Evolutionary conservation across 2,329 filamentous ascomycete genomes (phyloP), one percentile per base, ranked within the genome.

Genomic region (Zymoseptoria ardabiliae): DNA sequence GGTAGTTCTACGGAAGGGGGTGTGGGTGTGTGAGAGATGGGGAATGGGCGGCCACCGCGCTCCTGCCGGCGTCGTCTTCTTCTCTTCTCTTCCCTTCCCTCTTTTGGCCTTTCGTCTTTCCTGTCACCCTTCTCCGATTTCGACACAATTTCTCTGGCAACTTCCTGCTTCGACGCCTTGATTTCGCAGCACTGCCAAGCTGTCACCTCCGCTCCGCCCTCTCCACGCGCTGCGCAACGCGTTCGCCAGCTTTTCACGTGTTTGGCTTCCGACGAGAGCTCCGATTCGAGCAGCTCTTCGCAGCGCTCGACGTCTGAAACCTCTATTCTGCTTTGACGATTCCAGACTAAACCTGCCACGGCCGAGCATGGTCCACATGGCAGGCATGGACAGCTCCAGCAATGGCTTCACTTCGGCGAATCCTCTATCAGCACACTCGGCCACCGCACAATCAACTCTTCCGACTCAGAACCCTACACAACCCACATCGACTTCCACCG

Each of bases 381-480:
- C 59, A 4, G 48, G 59, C 55, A 55, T 61, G 68, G 56, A 69
- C 63, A 21, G 68, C n/a, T n/a, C n/a, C 74, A 21, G 74, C 74
- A 25, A 71, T 71, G 53, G 61, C 61, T 68, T 68, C 59, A 67
- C 65, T 13, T 65, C 66, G 21, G 62, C 67, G 56, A 66, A 68
- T 60, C 51, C 58, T 19, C 56, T 53, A 21, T 53, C 48, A 21
- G 8, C 51, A 53, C 56, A 55, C 8, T 21, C 50, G 28, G 17
- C 49, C 51, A 22, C 22, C 17, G 17, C 35, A 4, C 35, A 45
- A 45, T 45, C 35, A 4, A 41, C 35, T 6, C 35, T 45, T n/a
- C 35, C 35, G 13, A 21, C 53, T 49, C 41, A 53, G 50, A 19
- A 51, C 11, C 25, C 28, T 4, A 35, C 19, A 21, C 25, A 17